These are phyloP conservation scores for Alternaria novae-zelandiae DNA, from an alignment of 2,329 filamentous ascomycete genomes.

Conservation along the genomic window DNA sequence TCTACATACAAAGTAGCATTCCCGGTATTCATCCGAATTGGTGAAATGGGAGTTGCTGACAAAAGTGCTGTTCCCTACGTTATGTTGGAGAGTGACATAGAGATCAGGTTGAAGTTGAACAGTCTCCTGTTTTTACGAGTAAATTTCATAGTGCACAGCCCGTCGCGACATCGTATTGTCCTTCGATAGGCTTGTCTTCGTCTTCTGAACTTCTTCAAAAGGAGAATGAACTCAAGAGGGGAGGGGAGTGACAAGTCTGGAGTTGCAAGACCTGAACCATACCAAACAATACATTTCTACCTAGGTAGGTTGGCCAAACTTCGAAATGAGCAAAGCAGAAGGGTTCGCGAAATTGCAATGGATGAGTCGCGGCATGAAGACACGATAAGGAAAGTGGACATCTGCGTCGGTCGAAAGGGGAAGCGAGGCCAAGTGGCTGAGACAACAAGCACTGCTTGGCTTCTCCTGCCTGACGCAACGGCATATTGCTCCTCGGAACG, in stretches of 20 bases:
- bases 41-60: background rate
- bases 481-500: background rate
- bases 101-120: background rate
- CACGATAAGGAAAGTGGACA: background rate
- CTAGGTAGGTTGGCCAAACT: too few species aligned
- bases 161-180: background rate
- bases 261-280: background rate
- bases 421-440: constrained; percentile 1
- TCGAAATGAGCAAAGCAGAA: background rate
- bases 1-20: background rate
- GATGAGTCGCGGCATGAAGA: background rate
- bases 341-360: background rate
- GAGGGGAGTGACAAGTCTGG: background rate
- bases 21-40: background rate
- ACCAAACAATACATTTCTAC: too few species aligned
- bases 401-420: background rate
- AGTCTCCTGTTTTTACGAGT: background rate
- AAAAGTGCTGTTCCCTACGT: background rate
- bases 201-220: background rate
- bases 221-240: background rate
- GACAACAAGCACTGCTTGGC: constrained; percentile 13
- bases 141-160: accelerated
- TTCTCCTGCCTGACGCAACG: constrained; percentile 4
- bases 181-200: background rate
- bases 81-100: background rate